Percentiles rank a stretch among this genome's conserved stretches.
Conservation (phyloP, 2,329 filamentous ascomycete species). For the Macrophomina phaseolina region DNA sequence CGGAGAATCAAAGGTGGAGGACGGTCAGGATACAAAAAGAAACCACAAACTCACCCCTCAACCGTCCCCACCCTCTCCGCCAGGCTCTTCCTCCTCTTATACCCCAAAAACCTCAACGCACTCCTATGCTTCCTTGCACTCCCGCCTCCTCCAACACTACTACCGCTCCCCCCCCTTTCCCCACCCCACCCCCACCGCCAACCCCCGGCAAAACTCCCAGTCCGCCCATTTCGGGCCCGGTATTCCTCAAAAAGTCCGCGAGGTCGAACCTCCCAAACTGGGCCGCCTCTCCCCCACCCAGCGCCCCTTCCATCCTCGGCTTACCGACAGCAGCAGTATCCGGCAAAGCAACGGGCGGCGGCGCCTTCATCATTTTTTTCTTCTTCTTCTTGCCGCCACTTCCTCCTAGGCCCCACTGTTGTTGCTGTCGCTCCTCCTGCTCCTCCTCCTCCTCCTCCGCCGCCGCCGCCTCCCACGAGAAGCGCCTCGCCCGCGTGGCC, state of each 20-base stretch:
- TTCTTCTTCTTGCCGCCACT: too few relatives aligned
- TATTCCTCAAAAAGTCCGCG: slow-evolving; percentile 46
- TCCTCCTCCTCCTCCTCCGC: background rate
- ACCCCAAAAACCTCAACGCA: slow-evolving; percentile 40
- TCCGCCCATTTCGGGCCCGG: slow-evolving; percentile 36
- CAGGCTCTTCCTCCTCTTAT: slow-evolving; percentile 30
- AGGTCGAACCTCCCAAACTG: slow-evolving; percentile 35
- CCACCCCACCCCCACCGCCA: background rate
- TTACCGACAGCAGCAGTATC: background rate
- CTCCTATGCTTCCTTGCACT: slow-evolving; percentile 31
- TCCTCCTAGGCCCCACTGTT: background rate
- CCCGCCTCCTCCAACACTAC: background rate
- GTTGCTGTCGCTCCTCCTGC: background rate
- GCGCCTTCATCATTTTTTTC: too few relatives aligned
- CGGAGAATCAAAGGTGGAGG: background rate
- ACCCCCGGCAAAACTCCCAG: slow-evolving; percentile 3
- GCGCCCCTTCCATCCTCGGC: background rate
- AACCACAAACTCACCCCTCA: slow-evolving; percentile 19
- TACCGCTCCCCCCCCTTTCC: background rate
- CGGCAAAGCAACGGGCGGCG: too few relatives aligned
- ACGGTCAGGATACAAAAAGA: background rate
- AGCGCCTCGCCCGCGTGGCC: too few relatives aligned
- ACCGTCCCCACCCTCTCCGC: slow-evolving; percentile 24
- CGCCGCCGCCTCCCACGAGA: too few relatives aligned
- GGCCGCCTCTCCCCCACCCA: too few relatives aligned